These are phyloP conservation scores for Boletellus emodensis DNA, from an alignment of 768 basidiomycete genomes.

Conservation along the genomic window DNA sequence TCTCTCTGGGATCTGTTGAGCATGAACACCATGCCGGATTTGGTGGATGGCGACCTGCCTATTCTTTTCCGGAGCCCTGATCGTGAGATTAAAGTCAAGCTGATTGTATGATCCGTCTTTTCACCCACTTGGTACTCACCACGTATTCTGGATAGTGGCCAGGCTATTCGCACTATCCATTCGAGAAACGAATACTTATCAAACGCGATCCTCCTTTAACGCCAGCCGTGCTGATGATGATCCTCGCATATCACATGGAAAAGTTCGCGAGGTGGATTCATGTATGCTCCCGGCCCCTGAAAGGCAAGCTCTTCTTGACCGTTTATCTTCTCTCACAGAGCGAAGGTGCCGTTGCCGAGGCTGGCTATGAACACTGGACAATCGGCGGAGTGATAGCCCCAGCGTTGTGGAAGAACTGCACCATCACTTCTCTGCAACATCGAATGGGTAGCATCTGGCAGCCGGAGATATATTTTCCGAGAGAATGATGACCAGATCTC, in stretches of 20 bases:
- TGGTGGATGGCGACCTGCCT: conserved; percentile 18
- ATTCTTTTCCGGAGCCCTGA: conserved; percentile 20
- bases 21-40: conserved; percentile 23
- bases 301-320: neutral
- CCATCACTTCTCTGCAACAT: conserved; percentile 39
- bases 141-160: conserved; percentile 38
- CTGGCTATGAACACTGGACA: conserved; percentile 37
- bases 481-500: conserved; percentile 4
- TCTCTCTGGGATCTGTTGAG: conserved; percentile 21
- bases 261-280: conserved; percentile 29
- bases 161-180: conserved; percentile 39
- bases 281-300: conserved; percentile 21
- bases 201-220: conserved; percentile 30
- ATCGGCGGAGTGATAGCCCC: conserved; percentile 23
- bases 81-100: conserved; percentile 33
- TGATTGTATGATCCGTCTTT: conserved; percentile 28
- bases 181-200: conserved; percentile 37
- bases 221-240: conserved; percentile 28
- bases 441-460: conserved; percentile 42
- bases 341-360: conserved; percentile 28
- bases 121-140: neutral
- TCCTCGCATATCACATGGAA: conserved; percentile 30
- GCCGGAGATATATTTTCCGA: conserved; percentile 36
- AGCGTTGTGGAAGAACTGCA: conserved; percentile 30
- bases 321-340: conserved; percentile 14